Evolutionary conservation across 345 rosid species (phyloP).

Genomic region (Psidium guajava): DNA sequence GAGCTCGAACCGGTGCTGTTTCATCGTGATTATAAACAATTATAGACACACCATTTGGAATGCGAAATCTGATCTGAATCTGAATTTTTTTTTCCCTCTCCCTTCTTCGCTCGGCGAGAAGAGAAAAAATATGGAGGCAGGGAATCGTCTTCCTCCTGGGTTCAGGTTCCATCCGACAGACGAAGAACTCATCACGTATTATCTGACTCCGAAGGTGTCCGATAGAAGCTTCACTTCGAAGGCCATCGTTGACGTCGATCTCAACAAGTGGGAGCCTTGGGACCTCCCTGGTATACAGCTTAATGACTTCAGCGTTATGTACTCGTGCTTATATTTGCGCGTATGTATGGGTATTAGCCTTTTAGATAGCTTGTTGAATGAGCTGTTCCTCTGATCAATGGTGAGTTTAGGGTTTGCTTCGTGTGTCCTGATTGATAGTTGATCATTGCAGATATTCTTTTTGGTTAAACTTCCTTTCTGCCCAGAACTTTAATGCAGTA

Average conservation of each 20-base stretch:
- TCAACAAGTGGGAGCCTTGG: slow-evolving; percentile 4
- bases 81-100: background rate
- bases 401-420: background rate
- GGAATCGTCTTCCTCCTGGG: background rate
- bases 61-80: background rate
- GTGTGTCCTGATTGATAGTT: background rate
- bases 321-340: background rate
- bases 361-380: background rate
- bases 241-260: background rate
- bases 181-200: slow-evolving; percentile 4
- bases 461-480: background rate
- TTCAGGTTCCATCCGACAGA: slow-evolving; percentile 2
- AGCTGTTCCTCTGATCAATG: background rate
- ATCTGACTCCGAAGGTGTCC: background rate
- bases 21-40: background rate
- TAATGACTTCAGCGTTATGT: background rate
- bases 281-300: slow-evolving; percentile 1
- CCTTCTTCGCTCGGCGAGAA: background rate
- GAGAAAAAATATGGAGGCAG: background rate
- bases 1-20: background rate
- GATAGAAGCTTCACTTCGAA: background rate
- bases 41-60: background rate
- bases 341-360: background rate
- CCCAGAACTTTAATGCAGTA: background rate
- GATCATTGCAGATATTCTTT: background rate